Evolutionary conservation across 169 alveolate genomes (phyloP).

Genomic region (Prorocentrum cordatum): DNA sequence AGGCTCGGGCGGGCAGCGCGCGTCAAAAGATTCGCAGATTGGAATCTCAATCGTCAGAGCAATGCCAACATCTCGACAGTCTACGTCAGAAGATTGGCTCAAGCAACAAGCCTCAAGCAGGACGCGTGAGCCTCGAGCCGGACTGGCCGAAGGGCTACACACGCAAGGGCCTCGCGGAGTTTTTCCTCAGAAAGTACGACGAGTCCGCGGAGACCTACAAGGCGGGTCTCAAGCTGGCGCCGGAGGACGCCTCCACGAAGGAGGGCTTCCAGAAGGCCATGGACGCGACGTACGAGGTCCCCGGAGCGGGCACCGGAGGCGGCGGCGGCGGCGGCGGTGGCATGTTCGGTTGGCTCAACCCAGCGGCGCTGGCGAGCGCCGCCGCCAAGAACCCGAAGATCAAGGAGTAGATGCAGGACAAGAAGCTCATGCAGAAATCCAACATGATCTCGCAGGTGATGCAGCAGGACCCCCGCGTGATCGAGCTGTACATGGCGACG

Average conservation of each 20-base stretch:
- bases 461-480: conserved; percentile 46
- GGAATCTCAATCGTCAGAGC: too few relatives aligned
- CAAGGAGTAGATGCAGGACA: conserved; percentile 67
- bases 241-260: conserved; percentile 27
- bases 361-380: conserved; percentile 15
- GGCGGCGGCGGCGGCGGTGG: conserved; percentile 55
- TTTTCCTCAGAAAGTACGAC: conserved; percentile 54
- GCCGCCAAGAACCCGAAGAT: conserved; percentile 56
- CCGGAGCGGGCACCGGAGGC: conserved; percentile 27
- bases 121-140: conserved; percentile 50
- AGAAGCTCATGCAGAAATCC: too few relatives aligned
- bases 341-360: neutral
- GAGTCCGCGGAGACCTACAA: conserved; percentile 65
- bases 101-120: too few relatives aligned
- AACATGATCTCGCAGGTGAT: too few relatives aligned
- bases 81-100: too few relatives aligned
- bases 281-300: conserved; percentile 63
- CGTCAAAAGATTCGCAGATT: too few relatives aligned
- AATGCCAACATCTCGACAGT: too few relatives aligned
- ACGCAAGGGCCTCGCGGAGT: conserved; percentile 57
- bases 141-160: conserved; percentile 63
- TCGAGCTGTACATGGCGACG: conserved; percentile 48
- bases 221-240: neutral
- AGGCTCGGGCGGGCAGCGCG: too few relatives aligned
- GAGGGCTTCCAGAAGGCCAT: conserved; percentile 69